Conservation (phyloP, 73 alveolate genomes). For the Uronychia binucleata region DNA sequence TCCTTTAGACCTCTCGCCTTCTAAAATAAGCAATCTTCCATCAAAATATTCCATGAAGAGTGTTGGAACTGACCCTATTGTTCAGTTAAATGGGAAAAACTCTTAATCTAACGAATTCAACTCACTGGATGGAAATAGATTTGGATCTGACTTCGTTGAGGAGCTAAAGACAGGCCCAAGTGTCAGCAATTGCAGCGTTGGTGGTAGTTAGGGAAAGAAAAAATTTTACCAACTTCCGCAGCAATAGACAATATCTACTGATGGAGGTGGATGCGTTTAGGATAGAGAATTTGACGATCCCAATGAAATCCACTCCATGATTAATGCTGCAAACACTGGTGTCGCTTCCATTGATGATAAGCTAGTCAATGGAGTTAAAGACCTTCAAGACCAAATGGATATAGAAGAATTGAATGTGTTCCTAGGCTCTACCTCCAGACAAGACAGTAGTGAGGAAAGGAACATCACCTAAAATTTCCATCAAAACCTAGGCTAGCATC, state of each 20-base stretch:
- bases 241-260: not conserved
- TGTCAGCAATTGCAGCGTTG: not conserved
- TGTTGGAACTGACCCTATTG: not conserved
- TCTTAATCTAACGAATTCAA: not conserved
- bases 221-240: not conserved
- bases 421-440: not conserved
- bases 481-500: not conserved
- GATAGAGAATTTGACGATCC: too few species aligned
- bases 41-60: too few species aligned
- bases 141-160: not conserved
- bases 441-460: not conserved
- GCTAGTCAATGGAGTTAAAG: not conserved
- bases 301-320: too few species aligned
- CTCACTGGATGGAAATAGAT: not conserved
- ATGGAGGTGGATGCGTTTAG: not conserved
- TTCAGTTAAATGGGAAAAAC: too few species aligned
- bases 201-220: not conserved
- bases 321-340: not conserved
- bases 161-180: not conserved
- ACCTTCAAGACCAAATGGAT: not conserved
- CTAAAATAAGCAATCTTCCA: not conserved
- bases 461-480: not conserved
- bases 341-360: not conserved
- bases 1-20: not conserved
- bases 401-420: not conserved